phyloP scores from a whole-genome alignment of 202 grass and related monocot species.

The Zizania palustris region DNA sequence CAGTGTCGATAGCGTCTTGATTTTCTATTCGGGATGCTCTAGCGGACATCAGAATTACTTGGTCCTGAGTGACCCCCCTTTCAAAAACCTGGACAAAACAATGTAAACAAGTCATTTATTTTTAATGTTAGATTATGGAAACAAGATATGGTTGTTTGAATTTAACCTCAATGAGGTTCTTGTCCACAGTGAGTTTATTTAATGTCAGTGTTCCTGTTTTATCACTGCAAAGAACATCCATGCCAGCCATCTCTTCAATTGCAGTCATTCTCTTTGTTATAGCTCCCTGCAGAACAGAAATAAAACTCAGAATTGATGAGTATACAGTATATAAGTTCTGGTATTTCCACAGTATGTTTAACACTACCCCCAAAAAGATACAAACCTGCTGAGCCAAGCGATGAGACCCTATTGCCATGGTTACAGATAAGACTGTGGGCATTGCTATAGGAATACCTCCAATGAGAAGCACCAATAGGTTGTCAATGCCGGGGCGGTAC shows the following conservation, averaged over 20 bases:
- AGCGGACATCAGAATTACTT: constrained; percentile 72
- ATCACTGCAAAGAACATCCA: constrained; percentile 88
- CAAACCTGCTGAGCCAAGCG: constrained; percentile 67
- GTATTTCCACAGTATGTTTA: background rate
- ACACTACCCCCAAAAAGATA: background rate
- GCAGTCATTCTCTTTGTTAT: constrained; percentile 87
- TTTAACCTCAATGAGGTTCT: constrained; percentile 67
- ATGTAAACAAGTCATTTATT: background rate
- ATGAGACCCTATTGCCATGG: constrained; percentile 84
- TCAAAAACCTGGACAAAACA: constrained; percentile 54
- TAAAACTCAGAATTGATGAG: constrained; percentile 3
- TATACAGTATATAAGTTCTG: background rate
- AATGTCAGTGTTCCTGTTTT: constrained; percentile 79
- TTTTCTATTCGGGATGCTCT: constrained; percentile 77
- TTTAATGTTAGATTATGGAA: background rate
- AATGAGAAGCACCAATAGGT: constrained; percentile 80
- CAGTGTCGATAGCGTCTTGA: constrained; percentile 82
- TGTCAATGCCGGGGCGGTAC: constrained; percentile 73
- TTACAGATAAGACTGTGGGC: constrained; percentile 81
- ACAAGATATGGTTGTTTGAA: background rate
- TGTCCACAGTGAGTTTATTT: constrained; percentile 78
- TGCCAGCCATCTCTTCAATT: constrained; percentile 87
- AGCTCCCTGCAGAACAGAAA: constrained; percentile 54
- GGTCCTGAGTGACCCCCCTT: constrained; percentile 62
- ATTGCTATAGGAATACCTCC: constrained; percentile 82